Evolutionary conservation across 805 yeast genomes (phyloP).

Genomic region (Maudiozyma barnettii): DNA sequence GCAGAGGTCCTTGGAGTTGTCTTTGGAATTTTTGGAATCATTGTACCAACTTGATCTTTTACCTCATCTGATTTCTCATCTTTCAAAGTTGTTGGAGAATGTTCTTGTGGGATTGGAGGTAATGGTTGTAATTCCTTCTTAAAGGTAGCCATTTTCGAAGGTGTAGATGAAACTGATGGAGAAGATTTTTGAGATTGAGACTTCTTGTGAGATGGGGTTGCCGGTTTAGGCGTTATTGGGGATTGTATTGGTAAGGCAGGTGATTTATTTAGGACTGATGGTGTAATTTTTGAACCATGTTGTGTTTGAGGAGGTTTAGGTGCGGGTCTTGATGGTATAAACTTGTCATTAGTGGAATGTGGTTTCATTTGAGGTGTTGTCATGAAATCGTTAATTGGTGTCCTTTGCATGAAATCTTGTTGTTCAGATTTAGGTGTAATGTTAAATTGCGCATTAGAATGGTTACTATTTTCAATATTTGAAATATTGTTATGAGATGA

Average conservation of each 20-base stretch:
- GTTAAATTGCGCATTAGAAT: background rate
- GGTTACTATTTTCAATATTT: background rate
- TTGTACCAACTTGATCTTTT: background rate
- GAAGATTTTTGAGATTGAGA: background rate
- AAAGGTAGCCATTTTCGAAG: slow-evolving; percentile 14
- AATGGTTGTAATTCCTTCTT: slow-evolving; percentile 21
- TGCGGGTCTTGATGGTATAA: slow-evolving; percentile 59
- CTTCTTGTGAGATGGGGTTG: background rate
- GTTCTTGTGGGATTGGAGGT: slow-evolving; percentile 16
- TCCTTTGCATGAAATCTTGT: background rate
- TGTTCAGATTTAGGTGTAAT: slow-evolving; percentile 3
- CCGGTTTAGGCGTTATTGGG: background rate
- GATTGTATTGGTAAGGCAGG: background rate
- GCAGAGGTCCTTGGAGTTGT: slow-evolving; percentile 1
- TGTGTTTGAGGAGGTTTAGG: slow-evolving; percentile 44
- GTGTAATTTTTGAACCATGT: background rate
- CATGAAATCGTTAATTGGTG: background rate
- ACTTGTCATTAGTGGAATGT: slow-evolving; percentile 25
- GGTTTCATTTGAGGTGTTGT: background rate
- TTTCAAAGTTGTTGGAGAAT: background rate
- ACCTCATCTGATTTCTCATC: background rate
- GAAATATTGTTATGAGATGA: background rate
- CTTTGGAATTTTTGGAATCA: slow-evolving; percentile 1
- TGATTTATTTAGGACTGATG: background rate
- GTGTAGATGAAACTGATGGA: slow-evolving; percentile 5